phyloP scores from a whole-genome alignment of 1,284 basidiomycete genomes.

The Pseudozyma hubeiensis region DNA sequence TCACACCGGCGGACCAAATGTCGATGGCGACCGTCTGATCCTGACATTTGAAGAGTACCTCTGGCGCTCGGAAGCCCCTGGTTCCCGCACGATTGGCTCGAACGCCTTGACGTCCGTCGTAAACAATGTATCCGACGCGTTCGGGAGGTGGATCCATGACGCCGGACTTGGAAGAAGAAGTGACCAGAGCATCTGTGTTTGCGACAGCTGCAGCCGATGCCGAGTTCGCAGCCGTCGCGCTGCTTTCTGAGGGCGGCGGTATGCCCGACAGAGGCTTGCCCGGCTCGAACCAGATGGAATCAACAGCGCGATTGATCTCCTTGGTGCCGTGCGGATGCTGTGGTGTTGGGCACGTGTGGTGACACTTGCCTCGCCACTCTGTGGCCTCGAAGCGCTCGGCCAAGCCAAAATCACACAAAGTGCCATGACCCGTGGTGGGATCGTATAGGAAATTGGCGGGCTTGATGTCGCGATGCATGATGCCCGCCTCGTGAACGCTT shows the following conservation, averaged over 20 bases:
- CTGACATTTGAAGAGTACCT: conserved; percentile 93
- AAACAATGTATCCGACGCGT: conserved; percentile 60
- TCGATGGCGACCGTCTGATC: conserved; percentile 94
- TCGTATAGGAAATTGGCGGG: conserved; percentile 98
- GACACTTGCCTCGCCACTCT: conserved; percentile 67
- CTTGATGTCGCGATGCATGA: conserved; percentile 98
- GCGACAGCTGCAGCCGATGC: conserved; percentile 32
- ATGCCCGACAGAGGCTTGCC: conserved; percentile 53
- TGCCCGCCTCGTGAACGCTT: conserved; percentile 86
- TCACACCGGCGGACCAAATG: conserved; percentile 94
- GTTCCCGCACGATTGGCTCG: conserved; percentile 98
- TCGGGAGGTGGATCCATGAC: conserved; percentile 64
- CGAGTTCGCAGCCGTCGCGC: conserved; percentile 3
- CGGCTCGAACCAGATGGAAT: conserved; percentile 56
- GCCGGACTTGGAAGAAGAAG: conserved; percentile 28
- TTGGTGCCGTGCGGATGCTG: conserved; percentile 59
- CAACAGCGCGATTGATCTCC: conserved; percentile 57
- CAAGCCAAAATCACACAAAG: conserved; percentile 93
- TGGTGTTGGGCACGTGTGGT: conserved; percentile 60
- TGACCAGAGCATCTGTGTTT: conserved; percentile 70
- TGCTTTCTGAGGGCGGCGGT: conserved; percentile 12
- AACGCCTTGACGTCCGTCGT: conserved; percentile 75
- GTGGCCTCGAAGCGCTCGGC: conserved; percentile 63
- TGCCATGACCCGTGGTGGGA: conserved; percentile 83
- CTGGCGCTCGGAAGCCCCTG: conserved; percentile 94